Percentiles rank a stretch among this genome's conserved stretches.
phyloP scores from a whole-genome alignment of 208 protist species.

The Tritrichomonas foetus region DNA sequence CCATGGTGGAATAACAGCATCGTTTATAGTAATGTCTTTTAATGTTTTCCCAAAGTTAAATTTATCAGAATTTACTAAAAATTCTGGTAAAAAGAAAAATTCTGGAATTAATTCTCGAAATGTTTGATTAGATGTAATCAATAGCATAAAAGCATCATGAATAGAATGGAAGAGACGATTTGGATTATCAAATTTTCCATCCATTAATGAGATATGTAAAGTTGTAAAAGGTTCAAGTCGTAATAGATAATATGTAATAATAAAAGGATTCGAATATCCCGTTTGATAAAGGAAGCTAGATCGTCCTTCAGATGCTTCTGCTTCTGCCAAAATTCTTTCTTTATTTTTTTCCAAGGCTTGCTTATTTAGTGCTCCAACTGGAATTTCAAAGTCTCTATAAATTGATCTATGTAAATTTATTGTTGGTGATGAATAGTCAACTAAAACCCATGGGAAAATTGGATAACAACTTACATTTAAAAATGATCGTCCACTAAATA shows the following conservation, averaged over 20 bases:
- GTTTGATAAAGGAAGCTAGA: background rate
- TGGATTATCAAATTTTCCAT: background rate
- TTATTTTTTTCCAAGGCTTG: background rate
- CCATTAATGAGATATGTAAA: background rate
- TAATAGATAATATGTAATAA: constrained; percentile 31
- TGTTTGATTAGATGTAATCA: too few relatives aligned
- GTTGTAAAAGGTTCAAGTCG: constrained; percentile 37
- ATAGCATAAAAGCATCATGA: background rate
- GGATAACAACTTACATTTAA: background rate
- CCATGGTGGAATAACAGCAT: background rate
- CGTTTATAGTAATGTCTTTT: background rate
- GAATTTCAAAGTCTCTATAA: background rate
- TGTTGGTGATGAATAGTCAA: background rate
- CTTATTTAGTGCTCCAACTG: background rate
- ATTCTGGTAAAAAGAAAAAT: constrained; percentile 6
- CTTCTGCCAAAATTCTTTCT: background rate
- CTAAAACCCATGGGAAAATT: background rate
- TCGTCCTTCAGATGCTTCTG: too few relatives aligned
- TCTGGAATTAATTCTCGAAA: constrained; percentile 15
- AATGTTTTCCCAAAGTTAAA: background rate
- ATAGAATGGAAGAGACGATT: background rate
- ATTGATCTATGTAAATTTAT: background rate
- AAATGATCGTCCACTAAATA: background rate
- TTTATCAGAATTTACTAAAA: background rate
- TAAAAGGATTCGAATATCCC: background rate